Evolutionary conservation across 2,329 filamentous ascomycete genomes (phyloP).

Genomic region (Trichoderma sp.): DNA sequence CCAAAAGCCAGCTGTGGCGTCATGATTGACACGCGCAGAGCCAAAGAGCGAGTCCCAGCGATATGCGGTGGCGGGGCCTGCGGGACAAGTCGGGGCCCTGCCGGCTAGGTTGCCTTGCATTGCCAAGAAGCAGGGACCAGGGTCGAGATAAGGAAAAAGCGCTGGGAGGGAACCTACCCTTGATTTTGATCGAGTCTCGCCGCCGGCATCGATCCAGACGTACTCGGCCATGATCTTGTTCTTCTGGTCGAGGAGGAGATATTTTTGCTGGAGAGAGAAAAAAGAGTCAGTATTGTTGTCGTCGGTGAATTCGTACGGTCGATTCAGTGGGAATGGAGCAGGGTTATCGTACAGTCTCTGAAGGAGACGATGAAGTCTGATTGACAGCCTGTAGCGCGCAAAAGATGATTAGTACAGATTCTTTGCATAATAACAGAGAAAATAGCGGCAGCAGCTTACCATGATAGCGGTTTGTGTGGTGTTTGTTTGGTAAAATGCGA

Average conservation of each 20-base stretch:
- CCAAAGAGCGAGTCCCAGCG: not conserved
- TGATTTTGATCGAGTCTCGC: constrained; percentile 89
- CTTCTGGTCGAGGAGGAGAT: constrained; percentile 87
- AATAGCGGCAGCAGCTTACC: not conserved
- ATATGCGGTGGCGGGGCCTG: constrained; percentile 6
- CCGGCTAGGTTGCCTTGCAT: constrained; percentile 4
- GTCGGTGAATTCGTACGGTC: not conserved
- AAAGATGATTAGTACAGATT: not conserved
- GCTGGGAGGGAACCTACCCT: constrained; percentile 68
- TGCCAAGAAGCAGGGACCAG: constrained; percentile 7
- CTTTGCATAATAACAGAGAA: not conserved
- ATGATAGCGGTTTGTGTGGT: constrained; percentile 19
- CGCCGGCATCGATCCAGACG: constrained; percentile 88
- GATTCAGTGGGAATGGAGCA: not conserved
- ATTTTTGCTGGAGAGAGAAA: constrained; percentile 70
- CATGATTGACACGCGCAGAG: constrained; percentile 14
- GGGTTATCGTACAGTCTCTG: constrained; percentile 41
- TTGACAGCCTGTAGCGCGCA: constrained; percentile 35
- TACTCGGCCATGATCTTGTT: constrained; percentile 92
- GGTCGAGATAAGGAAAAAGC: constrained; percentile 20
- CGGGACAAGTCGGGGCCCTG: constrained; percentile 31
- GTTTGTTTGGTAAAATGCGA: not conserved
- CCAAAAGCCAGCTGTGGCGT: constrained; percentile 1
- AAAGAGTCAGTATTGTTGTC: constrained; percentile 23
- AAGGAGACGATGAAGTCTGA: constrained; percentile 38